Evolutionary conservation across 108 stramenopile genomes (phyloP).

Genomic region (Nitzschia inconspicua): DNA sequence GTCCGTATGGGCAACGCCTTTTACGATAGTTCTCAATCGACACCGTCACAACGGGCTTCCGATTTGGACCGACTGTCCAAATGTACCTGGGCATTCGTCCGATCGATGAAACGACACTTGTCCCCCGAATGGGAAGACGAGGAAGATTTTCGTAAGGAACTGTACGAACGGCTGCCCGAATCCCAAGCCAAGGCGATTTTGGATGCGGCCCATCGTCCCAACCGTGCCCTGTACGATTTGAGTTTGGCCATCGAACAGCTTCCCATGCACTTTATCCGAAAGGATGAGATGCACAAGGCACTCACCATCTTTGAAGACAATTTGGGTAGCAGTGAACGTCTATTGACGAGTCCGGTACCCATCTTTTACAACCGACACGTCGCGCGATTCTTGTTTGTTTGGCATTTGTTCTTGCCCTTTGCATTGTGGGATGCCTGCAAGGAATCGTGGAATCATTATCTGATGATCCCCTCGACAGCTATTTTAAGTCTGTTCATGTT

Average conservation of each 20-base stretch:
- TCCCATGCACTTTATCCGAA: constrained; percentile 69
- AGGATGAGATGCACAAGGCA: constrained; percentile 50
- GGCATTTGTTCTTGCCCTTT: constrained; percentile 56
- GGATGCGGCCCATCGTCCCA: constrained; percentile 54
- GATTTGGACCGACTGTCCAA: constrained; percentile 47
- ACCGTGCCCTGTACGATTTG: constrained; percentile 53
- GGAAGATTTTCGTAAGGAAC: constrained; percentile 39
- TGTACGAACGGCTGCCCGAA: constrained; percentile 26
- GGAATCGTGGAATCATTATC: constrained; percentile 53
- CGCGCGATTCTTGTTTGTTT: constrained; percentile 57
- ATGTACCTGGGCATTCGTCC: constrained; percentile 74
- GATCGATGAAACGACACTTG: constrained; percentile 62
- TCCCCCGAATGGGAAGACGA: constrained; percentile 69
- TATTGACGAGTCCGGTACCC: constrained; percentile 61
- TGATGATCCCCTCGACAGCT: constrained; percentile 51
- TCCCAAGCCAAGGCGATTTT: constrained; percentile 44
- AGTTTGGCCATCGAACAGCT: constrained; percentile 48
- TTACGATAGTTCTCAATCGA: constrained; percentile 32
- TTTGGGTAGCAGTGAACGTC: constrained; percentile 53
- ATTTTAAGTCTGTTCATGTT: constrained; percentile 50
- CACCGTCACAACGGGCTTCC: constrained; percentile 34
- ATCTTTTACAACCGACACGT: constrained; percentile 62
- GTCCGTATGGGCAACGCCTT: constrained; percentile 65
- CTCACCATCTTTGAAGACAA: constrained; percentile 67
- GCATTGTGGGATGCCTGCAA: constrained; percentile 46